phyloP scores from a whole-genome alignment of 2,329 filamentous ascomycete genomes.

The Fusarium beomiforme region DNA sequence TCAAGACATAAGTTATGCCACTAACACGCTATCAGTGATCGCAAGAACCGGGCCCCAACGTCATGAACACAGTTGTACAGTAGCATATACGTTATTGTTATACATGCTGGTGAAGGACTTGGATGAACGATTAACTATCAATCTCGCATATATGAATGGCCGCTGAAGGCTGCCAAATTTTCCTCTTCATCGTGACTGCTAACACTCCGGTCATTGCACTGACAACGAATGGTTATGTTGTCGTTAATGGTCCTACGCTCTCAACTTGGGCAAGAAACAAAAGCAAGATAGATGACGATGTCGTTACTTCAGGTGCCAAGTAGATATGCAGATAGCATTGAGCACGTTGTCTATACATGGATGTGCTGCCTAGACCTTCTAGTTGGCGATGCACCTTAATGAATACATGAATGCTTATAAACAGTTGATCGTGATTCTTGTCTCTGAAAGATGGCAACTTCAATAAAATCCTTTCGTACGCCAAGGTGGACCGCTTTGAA shows the following conservation, averaged over 20 bases:
- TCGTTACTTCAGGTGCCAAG: slow-evolving; percentile 25
- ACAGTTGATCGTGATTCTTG: background rate
- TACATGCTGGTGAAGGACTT: slow-evolving; percentile 28
- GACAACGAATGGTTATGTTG: slow-evolving; percentile 9
- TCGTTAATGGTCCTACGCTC: slow-evolving; percentile 17
- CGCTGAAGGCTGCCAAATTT: slow-evolving; percentile 31
- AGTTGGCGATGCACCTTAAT: slow-evolving; percentile 43
- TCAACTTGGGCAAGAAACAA: slow-evolving; percentile 26
- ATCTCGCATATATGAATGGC: slow-evolving; percentile 28
- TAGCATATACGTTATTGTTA: slow-evolving; percentile 41
- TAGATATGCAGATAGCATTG: slow-evolving; percentile 39
- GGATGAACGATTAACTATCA: slow-evolving; percentile 34
- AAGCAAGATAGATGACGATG: slow-evolving; percentile 33
- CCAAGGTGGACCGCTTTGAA: background rate
- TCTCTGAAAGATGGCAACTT: background rate
- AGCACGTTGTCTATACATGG: slow-evolving; percentile 36
- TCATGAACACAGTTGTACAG: slow-evolving; percentile 41
- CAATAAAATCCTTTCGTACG: background rate
- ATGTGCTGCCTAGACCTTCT: slow-evolving; percentile 32
- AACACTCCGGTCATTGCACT: slow-evolving; percentile 19
- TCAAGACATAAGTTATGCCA: background rate
- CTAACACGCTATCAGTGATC: slow-evolving; percentile 35
- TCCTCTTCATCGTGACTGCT: slow-evolving; percentile 34
- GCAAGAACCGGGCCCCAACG: slow-evolving; percentile 42
- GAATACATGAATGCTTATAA: slow-evolving; percentile 42